Base-by-base conservation (phyloP, 768 basidiomycete species). In the Rhodotorula taiwanensis region DNA sequence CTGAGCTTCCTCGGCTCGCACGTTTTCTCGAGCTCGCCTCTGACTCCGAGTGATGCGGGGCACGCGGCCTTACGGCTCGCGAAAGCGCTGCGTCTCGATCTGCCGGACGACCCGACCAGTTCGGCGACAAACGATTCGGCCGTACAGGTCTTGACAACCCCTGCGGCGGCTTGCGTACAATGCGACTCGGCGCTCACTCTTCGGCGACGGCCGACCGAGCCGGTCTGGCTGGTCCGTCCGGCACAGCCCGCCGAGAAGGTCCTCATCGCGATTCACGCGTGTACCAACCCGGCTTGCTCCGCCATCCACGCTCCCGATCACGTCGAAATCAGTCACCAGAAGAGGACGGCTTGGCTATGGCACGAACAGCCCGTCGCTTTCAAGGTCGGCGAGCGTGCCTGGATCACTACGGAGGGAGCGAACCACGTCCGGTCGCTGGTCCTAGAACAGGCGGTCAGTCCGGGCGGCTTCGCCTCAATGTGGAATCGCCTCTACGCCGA, bases 351-450 rank as follows among this genome's bases (percentile, higher is more conserved):
- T 0, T 65, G 64, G 64, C 21, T 65, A 5, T 65, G 54, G 58
- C 58, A 65, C 10, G 43, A 28, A 0, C 30, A 56, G 3, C 28
- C 58, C 15, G 14, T 3, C 8, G 55, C 36, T 23, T 0, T 34
- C 25, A 65, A 65, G 49, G 64, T 65, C 13, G 64, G 64, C 9
- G 54, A 55, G n/a, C 25, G 49, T 1, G 55, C 49, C 7, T 65
- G 49, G 50, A 36, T 60, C 21, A n/a, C 53, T 6, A 5, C 11
- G 8, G 49, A 6, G 8, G 60, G 55, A 7, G 36, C 48, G 6
- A 14, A n/a, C 42, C 43, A 56, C 21, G 39, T 42, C 18, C 23
- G 34, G 3, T 18, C 27, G 5, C n/a, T 48, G 21, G 50, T 60
- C 2, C 49, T 65, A 3, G 43, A 52, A 8, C 58, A 56, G 28